Conservation (phyloP, 768 basidiomycete genomes). For the Lentinula lateritia region DNA sequence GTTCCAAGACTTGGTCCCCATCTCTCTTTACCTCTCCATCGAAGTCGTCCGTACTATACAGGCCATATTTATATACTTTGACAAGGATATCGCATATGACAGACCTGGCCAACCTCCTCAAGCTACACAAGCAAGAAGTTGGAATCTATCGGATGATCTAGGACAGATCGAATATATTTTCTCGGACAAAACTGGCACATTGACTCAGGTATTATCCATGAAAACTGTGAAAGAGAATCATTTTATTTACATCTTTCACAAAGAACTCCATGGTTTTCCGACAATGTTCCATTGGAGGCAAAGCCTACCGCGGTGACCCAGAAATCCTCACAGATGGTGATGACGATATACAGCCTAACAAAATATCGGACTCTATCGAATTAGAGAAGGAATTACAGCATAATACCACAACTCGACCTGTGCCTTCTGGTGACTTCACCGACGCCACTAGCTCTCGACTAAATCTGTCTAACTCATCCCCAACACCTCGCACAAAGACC, state of each 20-base stretch:
- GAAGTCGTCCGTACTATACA: slow-evolving; percentile 67
- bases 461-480: neutral
- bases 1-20: slow-evolving; percentile 78
- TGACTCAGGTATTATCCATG: slow-evolving; percentile 61
- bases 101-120: slow-evolving; percentile 44
- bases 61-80: slow-evolving; percentile 75
- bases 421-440: neutral
- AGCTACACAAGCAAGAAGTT: slow-evolving; percentile 80
- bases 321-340: slow-evolving; percentile 1
- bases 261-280: slow-evolving; percentile 93
- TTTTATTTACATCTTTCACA: slow-evolving; percentile 7
- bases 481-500: neutral
- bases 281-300: slow-evolving; percentile 86
- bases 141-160: slow-evolving; percentile 95
- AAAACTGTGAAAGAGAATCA: neutral
- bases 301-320: slow-evolving; percentile 71
- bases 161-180: slow-evolving; percentile 99
- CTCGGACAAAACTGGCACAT: slow-evolving; percentile 96
- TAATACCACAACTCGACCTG: neutral
- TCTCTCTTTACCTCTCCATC: slow-evolving; percentile 80
- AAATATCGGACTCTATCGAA: neutral
- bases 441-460: neutral
- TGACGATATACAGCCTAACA: neutral
- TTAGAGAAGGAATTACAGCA: neutral
- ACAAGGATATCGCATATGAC: slow-evolving; percentile 72